phyloP scores from a whole-genome alignment of 306 rosid species.

The Quercus dentata region DNA sequence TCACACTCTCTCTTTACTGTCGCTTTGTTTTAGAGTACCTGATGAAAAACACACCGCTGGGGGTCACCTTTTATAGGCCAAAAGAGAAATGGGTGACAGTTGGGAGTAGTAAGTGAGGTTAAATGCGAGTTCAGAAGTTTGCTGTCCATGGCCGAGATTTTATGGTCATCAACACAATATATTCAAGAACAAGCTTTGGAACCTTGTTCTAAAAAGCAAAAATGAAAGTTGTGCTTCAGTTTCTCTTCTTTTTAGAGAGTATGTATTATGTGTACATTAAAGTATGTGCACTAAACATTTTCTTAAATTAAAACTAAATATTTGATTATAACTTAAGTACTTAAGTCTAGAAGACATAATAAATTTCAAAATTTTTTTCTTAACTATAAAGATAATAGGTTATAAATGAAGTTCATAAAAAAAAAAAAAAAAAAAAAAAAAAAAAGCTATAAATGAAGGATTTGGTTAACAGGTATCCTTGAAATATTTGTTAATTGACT shows the following conservation, averaged over 20 bases:
- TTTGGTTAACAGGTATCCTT: fast-evolving
- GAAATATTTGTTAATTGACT: fast-evolving
- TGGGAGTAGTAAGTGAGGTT: conserved; percentile 54
- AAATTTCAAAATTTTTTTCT: too few relatives aligned
- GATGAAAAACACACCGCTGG: neutral
- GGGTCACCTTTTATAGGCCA: conserved; percentile 28
- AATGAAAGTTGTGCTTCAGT: too few relatives aligned
- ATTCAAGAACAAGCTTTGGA: neutral
- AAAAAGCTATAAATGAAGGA: too few relatives aligned
- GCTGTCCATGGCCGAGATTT: neutral
- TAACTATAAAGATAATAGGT: too few relatives aligned
- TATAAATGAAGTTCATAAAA: too few relatives aligned
- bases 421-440: too few relatives aligned
- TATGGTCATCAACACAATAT: neutral
- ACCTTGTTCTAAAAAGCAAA: neutral
- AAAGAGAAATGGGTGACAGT: conserved; percentile 26
- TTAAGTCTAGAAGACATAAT: too few relatives aligned
- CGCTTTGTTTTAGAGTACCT: neutral
- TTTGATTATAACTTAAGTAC: too few relatives aligned
- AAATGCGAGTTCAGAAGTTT: conserved; percentile 32
- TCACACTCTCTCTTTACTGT: neutral
- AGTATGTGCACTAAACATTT: too few relatives aligned
- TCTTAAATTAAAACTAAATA: too few relatives aligned
- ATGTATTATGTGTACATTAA: too few relatives aligned
- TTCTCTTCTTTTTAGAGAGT: too few relatives aligned